Evolutionary conservation across 331 rosid species (phyloP), one percentile per base, ranked within the genome.

Genomic region (Malus hybrid): DNA sequence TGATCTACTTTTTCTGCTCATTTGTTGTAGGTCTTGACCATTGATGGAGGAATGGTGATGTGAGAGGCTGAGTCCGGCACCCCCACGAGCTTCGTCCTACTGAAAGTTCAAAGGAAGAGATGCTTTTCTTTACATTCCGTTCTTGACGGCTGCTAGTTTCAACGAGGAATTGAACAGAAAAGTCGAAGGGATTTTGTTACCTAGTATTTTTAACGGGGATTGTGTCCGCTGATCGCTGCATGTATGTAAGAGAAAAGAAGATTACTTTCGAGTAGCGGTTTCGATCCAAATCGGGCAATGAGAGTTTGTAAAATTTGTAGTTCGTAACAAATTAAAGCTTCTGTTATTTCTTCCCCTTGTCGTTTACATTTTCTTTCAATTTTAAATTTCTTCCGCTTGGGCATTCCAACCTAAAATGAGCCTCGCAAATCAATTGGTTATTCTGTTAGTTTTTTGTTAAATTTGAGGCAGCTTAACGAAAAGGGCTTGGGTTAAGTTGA

Each of bases 1-100:
- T 13, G 20, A 57, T 29, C 65, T 33, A 46, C 31, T 62, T 1
- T 36, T 20, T 50, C 31, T 65, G 10, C 62, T 54, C 22, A 3
- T 61, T 9, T 20, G 2, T 60, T 69, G 60, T 42, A 82, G 85
- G 82, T 78, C 62, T 69, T 82, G 7, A 82, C 85, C 44, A 82
- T 82, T 29, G 85, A 82, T 50, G 85, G 85, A 3, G 85, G 85
- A 32, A 78, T 82, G 85, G 82, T 78, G 69, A 82, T 82, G 85
- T 82, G 68, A 73, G 56, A 13, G 71, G 67, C 44, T 6, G 1
- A 10, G 76, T 3, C 48, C 34, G 27, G 31, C 44, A 67, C 70
- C 67, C n/a, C 60, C 20, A 39, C 67, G 13, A 2, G 52, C 77
- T 74, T 44, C 69, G 24, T 75, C 65, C 42, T 39, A 16, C 67